phyloP scores from a whole-genome alignment of 176 grass and related monocot species.

The Rhipidocladum racemiflorum region DNA sequence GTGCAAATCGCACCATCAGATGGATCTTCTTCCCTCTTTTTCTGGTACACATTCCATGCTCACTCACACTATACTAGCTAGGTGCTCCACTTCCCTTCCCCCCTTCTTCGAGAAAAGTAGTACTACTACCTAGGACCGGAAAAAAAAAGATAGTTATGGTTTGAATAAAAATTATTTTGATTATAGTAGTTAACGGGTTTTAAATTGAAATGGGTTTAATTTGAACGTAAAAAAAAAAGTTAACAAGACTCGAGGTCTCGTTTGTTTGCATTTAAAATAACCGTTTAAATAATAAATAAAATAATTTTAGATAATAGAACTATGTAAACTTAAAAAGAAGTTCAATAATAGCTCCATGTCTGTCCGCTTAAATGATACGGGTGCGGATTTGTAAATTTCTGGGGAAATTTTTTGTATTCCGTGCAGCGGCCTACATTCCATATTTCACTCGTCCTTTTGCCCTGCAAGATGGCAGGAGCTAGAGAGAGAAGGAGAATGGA shows the following conservation, averaged over 20 bases:
- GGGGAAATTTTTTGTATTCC: conserved; percentile 20
- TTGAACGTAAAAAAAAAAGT: no score
- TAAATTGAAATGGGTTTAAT: no score
- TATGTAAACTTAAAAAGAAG: no score
- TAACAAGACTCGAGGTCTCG: no score
- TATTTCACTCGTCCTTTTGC: conserved; percentile 28
- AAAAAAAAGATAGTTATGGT: no score
- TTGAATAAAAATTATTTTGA: no score
- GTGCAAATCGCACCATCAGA: conserved; percentile 13
- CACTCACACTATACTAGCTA: neutral
- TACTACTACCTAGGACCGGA: neutral
- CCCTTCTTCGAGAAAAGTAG: neutral
- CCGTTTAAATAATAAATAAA: no score
- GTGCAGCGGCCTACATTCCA: conserved; percentile 45
- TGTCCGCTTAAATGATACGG: no score
- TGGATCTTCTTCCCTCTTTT: neutral
- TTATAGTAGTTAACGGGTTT: no score
- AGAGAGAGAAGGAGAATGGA: neutral
- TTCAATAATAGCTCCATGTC: no score
- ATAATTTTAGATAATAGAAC: no score
- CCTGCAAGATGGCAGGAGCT: neutral
- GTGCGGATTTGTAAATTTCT: conserved; percentile 35
- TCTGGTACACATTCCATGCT: neutral
- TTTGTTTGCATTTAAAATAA: no score
- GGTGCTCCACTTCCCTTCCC: neutral